Evolutionary conservation across 768 basidiomycete genomes (phyloP).

Genomic region (Rossbeevera mucosa): DNA sequence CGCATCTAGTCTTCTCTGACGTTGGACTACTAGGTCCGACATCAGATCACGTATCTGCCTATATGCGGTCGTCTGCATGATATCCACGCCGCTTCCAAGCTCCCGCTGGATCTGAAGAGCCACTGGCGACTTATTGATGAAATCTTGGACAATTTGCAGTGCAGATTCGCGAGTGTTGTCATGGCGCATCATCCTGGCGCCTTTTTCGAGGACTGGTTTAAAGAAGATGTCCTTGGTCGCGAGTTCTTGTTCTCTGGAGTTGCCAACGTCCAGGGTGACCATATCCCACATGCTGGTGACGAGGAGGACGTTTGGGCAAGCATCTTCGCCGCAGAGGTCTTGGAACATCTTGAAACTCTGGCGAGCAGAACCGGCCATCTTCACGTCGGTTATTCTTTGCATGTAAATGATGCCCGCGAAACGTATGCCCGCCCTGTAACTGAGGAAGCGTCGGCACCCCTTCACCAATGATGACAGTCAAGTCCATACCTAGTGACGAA

Average conservation of each 20-base stretch:
- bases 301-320: slow-evolving; percentile 45
- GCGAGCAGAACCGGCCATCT: slow-evolving; percentile 42
- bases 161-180: slow-evolving; percentile 42
- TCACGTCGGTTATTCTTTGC: slow-evolving; percentile 48
- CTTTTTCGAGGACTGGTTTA: slow-evolving; percentile 43
- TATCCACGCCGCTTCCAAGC: slow-evolving; percentile 40
- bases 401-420: slow-evolving; percentile 49
- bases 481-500: slow-evolving; percentile 23
- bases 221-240: slow-evolving; percentile 42
- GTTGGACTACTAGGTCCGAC: slow-evolving; percentile 39
- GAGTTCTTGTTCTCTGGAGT: slow-evolving; percentile 42
- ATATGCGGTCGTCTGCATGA: slow-evolving; percentile 52
- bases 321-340: slow-evolving; percentile 46
- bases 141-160: slow-evolving; percentile 36
- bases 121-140: slow-evolving; percentile 36
- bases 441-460: neutral
- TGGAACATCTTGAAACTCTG: slow-evolving; percentile 49
- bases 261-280: slow-evolving; percentile 31
- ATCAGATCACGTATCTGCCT: slow-evolving; percentile 48
- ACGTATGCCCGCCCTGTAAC: slow-evolving; percentile 25
- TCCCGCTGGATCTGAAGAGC: slow-evolving; percentile 53
- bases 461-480: neutral
- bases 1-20: slow-evolving; percentile 41
- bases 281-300: slow-evolving; percentile 52
- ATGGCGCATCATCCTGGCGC: slow-evolving; percentile 43